Evolutionary conservation across 306 rosid genomes (phyloP), one percentile per base, ranked within the genome.

Genomic region (Parietaria judaica): DNA sequence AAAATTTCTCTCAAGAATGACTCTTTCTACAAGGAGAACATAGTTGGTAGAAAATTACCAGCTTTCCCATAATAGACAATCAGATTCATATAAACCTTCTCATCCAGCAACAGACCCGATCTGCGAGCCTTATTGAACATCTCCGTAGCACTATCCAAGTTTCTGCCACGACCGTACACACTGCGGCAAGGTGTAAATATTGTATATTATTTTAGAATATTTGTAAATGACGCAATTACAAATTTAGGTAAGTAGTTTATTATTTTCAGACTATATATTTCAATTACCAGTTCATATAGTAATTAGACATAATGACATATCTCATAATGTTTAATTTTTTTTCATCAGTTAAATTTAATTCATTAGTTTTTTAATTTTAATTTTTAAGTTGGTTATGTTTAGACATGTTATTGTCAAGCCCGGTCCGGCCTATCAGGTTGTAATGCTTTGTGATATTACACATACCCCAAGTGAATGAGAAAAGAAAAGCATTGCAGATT

Each of bases 31-130:
- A 5, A 14, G 37, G 45, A 45, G 14, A 41, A 41, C 3, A 53
- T 17, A 53, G 23, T 6, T 49, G 36, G 50, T 35, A 52, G 54
- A 65, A 53, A 15, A 9, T 39, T 86, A 91, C 97, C 97, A 70
- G 92, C 87, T 70, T 91, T 91, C 67, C 96, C 98, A 51, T 80
- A 91, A 78, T 70, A 82, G 81, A 83, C 86, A 69, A 91, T 85
- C 83, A 91, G 64, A 78, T 91, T 87, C 85, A 78, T 80, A 75
- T 73, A 83, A 44, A 87, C 70, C 74, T 78, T 87, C 76, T 80
- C 98, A 81, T 85, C 96, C 62, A 79, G 74, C 70, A 77, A 54
- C 72, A 75, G 64, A 56, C 72, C 81, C 54, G 64, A 69, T 55
- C 78, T 56, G 47, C 76, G 48, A 73, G 92, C 96, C 55, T 76